Evolutionary conservation across 2,329 filamentous ascomycete species (phyloP).

Genomic region (Aureobasidium melanogenum): DNA sequence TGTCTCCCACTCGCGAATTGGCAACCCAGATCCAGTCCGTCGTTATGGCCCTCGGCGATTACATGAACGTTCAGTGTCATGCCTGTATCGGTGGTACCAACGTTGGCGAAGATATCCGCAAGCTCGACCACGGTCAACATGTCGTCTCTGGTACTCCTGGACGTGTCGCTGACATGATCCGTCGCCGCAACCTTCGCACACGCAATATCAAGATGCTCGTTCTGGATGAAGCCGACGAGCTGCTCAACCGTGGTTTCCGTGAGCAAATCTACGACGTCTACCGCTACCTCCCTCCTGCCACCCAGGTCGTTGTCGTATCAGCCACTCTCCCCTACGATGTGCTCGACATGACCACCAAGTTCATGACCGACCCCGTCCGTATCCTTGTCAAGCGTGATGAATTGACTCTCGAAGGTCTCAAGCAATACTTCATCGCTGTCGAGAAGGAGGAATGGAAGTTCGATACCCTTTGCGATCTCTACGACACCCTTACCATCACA

Average conservation of each 20-base stretch:
- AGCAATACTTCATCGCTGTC: constrained; percentile 98
- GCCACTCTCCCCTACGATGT: constrained; percentile 97
- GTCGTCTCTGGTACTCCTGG: constrained; percentile 97
- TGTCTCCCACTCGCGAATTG: constrained; percentile 92
- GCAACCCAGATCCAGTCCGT: constrained; percentile 98
- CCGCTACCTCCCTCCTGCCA: constrained; percentile 89
- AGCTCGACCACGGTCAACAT: constrained; percentile 95
- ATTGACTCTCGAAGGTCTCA: constrained; percentile 90
- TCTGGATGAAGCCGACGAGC: constrained; percentile 66
- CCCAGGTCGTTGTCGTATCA: constrained; percentile 96
- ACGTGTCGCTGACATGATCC: constrained; percentile 80
- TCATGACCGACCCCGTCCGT: constrained; percentile 96
- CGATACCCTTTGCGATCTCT: constrained; percentile 94
- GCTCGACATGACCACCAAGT: constrained; percentile 98
- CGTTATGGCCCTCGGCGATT: constrained; percentile 98
- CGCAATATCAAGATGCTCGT: constrained; percentile 72
- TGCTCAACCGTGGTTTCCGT: constrained; percentile 87
- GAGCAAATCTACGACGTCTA: constrained; percentile 99
- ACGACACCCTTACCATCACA: constrained; percentile 96
- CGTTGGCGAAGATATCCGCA: constrained; percentile 93
- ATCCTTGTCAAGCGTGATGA: constrained; percentile 99
- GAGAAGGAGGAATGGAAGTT: constrained; percentile 99
- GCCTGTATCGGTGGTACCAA: constrained; percentile 98
- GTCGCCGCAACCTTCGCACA: constrained; percentile 62
- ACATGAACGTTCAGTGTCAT: constrained; percentile 99